Evolutionary conservation across 202 grass and related monocot genomes (phyloP).

Genomic region (Dendrocalamus latiflorus): DNA sequence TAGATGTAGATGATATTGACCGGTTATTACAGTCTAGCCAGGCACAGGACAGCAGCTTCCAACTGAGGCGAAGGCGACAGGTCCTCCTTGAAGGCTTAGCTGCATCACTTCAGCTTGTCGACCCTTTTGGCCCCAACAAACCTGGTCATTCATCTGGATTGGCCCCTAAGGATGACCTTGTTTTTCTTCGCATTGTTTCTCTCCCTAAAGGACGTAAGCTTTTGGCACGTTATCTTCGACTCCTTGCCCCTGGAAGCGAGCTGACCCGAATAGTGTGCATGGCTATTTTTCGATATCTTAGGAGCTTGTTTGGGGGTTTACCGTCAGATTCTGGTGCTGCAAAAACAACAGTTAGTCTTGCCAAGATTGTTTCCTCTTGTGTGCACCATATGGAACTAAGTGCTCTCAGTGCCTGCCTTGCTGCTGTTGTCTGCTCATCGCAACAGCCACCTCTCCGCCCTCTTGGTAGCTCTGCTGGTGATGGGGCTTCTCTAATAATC

Average conservation of each 20-base stretch:
- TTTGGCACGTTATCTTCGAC: slow-evolving; percentile 61
- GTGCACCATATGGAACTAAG: slow-evolving; percentile 69
- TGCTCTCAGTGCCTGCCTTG: slow-evolving; percentile 86
- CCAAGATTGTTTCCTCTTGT: slow-evolving; percentile 67
- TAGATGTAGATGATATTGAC: slow-evolving; percentile 87
- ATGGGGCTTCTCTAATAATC: slow-evolving; percentile 70
- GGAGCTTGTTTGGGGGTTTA: slow-evolving; percentile 78
- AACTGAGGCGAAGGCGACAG: slow-evolving; percentile 63
- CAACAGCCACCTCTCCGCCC: slow-evolving; percentile 88
- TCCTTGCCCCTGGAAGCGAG: slow-evolving; percentile 79
- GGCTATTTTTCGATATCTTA: slow-evolving; percentile 83
- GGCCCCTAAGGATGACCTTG: slow-evolving; percentile 58
- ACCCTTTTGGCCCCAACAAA: slow-evolving; percentile 76
- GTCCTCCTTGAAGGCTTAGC: slow-evolving; percentile 83
- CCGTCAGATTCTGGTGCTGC: slow-evolving; percentile 53
- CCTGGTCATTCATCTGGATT: slow-evolving; percentile 46
- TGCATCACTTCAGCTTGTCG: slow-evolving; percentile 83
- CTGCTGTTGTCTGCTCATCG: slow-evolving; percentile 76
- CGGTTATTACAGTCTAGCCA: slow-evolving; percentile 56
- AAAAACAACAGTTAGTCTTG: slow-evolving; percentile 57
- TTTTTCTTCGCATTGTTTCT: slow-evolving; percentile 77
- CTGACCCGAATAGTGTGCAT: slow-evolving; percentile 84
- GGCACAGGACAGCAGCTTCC: slow-evolving; percentile 53
- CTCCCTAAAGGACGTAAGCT: slow-evolving; percentile 83
- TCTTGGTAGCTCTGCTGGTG: slow-evolving; percentile 72